Base-by-base conservation (phyloP, 2,329 filamentous ascomycete species). In the Dothidotthia symphoricarpi region DNA sequence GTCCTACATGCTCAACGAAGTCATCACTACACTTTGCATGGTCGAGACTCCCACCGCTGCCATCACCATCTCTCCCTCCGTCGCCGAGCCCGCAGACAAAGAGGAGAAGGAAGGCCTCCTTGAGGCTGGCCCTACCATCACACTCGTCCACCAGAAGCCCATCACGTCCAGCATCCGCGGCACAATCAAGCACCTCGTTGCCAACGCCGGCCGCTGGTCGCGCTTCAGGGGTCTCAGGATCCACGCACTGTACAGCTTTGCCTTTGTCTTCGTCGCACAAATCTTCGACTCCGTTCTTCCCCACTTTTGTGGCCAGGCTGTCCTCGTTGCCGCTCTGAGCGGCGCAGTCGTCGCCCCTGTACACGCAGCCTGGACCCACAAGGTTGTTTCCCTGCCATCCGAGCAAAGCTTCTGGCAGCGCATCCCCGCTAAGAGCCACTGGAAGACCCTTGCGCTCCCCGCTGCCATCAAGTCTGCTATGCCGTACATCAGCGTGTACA, bases 281-380 rank as follows among this genome's bases (percentile, higher is more conserved):
- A 57, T 80, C 47, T 57, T 85, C 53, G 48, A 67, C 13, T 55
- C 59, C 24, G 49, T 71, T 30, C 51, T 73, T 22, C 57, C 69
- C 34, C n/a, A 57, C 28, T 45, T 69, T 26, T 59, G 78, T 14
- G 67, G 75, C 41, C 64, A 71, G 39, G 59, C 71, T 34, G 49
- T 82, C 36, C 26, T 86, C 37, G 71, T 73, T 36, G 74, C 74
- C 36, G 74, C 83, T 33, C 40, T 85, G 28, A 73, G 80, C 16
- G 74, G 78, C 34, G 65, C 91, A 15, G 65, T 77, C 14, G 72
- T 86, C 22, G 78, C 84, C 25, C 85, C 85, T 57, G 66, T 91
- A 42, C 78, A 81, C 63, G 78, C 90, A 51, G 77, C 81, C 36
- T 95, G 89, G 88, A 86, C 89, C 3, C 88, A 95, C 62, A 83